Evolutionary conservation across 73 alveolate species (phyloP), one percentile per base, ranked within the genome.

Genomic region (Halteria grandinella): DNA sequence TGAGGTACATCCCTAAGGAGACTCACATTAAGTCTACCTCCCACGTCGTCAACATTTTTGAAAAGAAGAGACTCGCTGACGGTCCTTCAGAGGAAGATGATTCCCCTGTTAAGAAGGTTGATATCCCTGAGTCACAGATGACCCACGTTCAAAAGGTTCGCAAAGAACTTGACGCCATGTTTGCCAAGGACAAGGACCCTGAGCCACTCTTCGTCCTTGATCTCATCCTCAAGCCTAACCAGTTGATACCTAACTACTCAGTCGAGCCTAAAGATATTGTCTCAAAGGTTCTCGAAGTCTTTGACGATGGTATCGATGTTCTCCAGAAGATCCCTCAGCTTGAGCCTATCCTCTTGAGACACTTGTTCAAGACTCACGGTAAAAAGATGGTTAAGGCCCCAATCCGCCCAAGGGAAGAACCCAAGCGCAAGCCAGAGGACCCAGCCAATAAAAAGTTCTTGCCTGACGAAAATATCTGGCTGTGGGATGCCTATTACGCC

Each of bases 391-490:
- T 95, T 17, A 95, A 94, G 64, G 97, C 98, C 27, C 97, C 98
- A 34, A 49, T 93, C 25, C 91, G 96, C 33, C 99, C 99, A 18
- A 87, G 83, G 55, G 95, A 93, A 40, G 88, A 95, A 49, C 97
- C 97, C 44, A 83, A 55, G 17, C 37, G 77, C 24, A 73, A 51
- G 33, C 87, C 95, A 11, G 97, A 95, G 2, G 89, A 74, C 17
- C 91, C 93, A 0, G 79, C 66, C 41, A 94, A 94, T 14, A 95
- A 93, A 87, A 79, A 84, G 32, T 80, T 70, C 52, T 83, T 93
- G 25, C 95, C 95, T 17, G 99, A 97, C 83, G 99, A 95, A 63
- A 93, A 95, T 73, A 87, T 94, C 32, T 97, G 99, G 99, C 91
- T 97, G n/a, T 95, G 99, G 97, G 96, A 95, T 51, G 89, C 93